Conservation (phyloP, 768 basidiomycete genomes). For the Hericium alpestre region DNA sequence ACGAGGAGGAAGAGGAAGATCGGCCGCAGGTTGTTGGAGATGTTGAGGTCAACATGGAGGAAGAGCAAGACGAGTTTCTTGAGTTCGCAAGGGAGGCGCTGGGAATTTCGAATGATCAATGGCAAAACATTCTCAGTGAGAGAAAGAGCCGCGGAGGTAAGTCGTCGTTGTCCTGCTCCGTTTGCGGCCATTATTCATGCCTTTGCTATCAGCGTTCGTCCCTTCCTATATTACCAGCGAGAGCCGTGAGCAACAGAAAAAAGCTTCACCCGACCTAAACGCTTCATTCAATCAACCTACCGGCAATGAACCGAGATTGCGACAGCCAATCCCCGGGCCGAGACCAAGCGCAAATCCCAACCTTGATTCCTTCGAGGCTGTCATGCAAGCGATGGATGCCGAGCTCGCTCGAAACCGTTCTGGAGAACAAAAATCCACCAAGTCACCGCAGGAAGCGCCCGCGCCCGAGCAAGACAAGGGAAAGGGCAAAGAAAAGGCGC, state of each 20-base stretch:
- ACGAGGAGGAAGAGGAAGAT: slow-evolving; percentile 66
- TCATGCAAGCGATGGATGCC: slow-evolving; percentile 92
- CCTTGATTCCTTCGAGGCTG: slow-evolving; percentile 86
- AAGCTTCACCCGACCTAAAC: neutral
- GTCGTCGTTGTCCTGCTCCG: slow-evolving; percentile 17
- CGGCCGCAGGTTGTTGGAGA: slow-evolving; percentile 76
- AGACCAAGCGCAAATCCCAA: slow-evolving; percentile 48
- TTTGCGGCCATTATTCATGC: neutral
- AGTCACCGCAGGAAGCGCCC: neutral
- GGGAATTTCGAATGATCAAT: slow-evolving; percentile 83
- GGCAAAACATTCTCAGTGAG: slow-evolving; percentile 77
- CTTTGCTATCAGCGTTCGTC: slow-evolving; percentile 14
- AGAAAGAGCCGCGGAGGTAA: slow-evolving; percentile 73
- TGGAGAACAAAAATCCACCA: slow-evolving; percentile 5
- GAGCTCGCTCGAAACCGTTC: slow-evolving; percentile 50
- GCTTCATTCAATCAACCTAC: neutral
- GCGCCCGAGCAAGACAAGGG: slow-evolving; percentile 23
- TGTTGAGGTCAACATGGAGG: slow-evolving; percentile 81
- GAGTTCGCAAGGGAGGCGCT: slow-evolving; percentile 89
- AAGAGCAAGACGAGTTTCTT: slow-evolving; percentile 90
- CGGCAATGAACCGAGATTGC: neutral
- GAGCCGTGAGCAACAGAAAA: slow-evolving; percentile 2
- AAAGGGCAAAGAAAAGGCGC: slow-evolving; percentile 36
- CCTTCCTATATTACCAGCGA: slow-evolving; percentile 12
- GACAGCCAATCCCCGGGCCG: slow-evolving; percentile 22